Percentiles rank a stretch among this genome's conserved stretches.
Conservation (phyloP, 768 basidiomycete species). For the Russula abietina region DNA sequence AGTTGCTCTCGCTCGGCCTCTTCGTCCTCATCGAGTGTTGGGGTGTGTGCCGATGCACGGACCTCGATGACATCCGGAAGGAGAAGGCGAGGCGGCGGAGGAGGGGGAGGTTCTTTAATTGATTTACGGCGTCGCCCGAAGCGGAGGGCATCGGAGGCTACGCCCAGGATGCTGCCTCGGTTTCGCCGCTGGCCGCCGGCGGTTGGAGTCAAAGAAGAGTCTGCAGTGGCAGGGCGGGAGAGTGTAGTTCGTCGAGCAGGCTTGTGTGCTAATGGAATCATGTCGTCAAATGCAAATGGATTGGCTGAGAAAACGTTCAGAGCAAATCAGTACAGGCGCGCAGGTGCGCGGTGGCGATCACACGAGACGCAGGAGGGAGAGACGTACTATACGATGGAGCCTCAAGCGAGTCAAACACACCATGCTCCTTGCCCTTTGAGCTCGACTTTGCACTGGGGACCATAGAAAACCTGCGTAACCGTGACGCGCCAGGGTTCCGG, state of each 20-base stretch:
- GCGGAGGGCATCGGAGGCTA: slow-evolving; percentile 27
- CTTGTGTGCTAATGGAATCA: slow-evolving; percentile 6
- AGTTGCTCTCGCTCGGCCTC: slow-evolving; percentile 70
- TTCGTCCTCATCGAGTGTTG: slow-evolving; percentile 42
- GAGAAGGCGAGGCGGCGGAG: slow-evolving; percentile 38
- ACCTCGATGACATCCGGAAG: slow-evolving; percentile 74
- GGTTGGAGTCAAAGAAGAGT: slow-evolving; percentile 6
- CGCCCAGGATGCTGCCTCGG: slow-evolving; percentile 27
- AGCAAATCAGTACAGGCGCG: slow-evolving; percentile 6
- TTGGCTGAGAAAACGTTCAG: slow-evolving; percentile 7
- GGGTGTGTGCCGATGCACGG: slow-evolving; percentile 23
- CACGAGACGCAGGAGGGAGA: slow-evolving; percentile 15
- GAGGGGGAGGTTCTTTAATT: slow-evolving; percentile 24
- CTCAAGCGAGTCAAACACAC: slow-evolving; percentile 17
- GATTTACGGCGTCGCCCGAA: slow-evolving; percentile 25
- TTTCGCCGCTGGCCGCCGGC: slow-evolving; percentile 5
- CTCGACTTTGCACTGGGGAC: slow-evolving; percentile 1
- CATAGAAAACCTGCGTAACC: slow-evolving; percentile 21
- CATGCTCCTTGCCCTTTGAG: slow-evolving; percentile 23
- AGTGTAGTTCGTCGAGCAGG: background rate
- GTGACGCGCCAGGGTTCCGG: slow-evolving; percentile 1
- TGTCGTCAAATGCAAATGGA: slow-evolving; percentile 14
- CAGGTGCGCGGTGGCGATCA: background rate
- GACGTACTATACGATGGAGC: slow-evolving; percentile 18
- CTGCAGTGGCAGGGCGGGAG: slow-evolving; percentile 17